Conservation (phyloP, 2,329 filamentous ascomycete genomes). For the Aspergillus melleus region DNA sequence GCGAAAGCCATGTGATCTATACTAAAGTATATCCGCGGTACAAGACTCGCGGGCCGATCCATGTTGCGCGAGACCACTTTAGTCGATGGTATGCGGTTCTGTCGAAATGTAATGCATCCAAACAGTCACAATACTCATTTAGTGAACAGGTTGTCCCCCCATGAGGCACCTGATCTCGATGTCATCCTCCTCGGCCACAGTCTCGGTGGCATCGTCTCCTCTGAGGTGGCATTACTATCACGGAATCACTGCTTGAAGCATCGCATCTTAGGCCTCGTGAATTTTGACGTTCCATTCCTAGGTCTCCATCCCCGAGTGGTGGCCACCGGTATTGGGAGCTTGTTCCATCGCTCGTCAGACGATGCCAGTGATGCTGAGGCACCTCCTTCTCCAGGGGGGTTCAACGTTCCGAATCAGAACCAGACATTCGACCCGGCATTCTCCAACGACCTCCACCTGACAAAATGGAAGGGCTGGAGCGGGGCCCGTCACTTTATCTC, state of each 20-base stretch:
- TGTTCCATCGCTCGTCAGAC: constrained; percentile 56
- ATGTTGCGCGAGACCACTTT: constrained; percentile 77
- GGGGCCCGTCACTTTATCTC: constrained; percentile 10
- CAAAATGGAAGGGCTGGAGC: constrained; percentile 5
- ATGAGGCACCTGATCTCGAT: constrained; percentile 73
- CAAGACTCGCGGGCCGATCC: constrained; percentile 46
- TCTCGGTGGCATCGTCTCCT: constrained; percentile 81
- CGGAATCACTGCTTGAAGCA: constrained; percentile 51
- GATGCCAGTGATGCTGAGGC: background rate
- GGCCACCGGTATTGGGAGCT: constrained; percentile 74
- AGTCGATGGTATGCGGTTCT: constrained; percentile 63
- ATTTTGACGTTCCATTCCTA: constrained; percentile 82
- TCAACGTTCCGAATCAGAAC: background rate
- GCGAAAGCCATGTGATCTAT: constrained; percentile 75
- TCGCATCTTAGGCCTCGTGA: constrained; percentile 75
- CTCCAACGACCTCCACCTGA: constrained; percentile 4
- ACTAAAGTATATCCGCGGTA: constrained; percentile 63
- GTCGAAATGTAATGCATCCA: background rate
- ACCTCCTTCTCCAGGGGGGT: background rate
- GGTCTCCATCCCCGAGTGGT: constrained; percentile 88
- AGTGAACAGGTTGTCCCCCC: constrained; percentile 64
- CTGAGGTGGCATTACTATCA: constrained; percentile 70
- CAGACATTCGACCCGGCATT: constrained; percentile 7
- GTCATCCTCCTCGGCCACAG: constrained; percentile 83
- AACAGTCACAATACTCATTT: background rate